Evolutionary conservation across 805 yeast genomes (phyloP), one percentile per base, ranked within the genome.

Genomic region (Starmera dryadoides): DNA sequence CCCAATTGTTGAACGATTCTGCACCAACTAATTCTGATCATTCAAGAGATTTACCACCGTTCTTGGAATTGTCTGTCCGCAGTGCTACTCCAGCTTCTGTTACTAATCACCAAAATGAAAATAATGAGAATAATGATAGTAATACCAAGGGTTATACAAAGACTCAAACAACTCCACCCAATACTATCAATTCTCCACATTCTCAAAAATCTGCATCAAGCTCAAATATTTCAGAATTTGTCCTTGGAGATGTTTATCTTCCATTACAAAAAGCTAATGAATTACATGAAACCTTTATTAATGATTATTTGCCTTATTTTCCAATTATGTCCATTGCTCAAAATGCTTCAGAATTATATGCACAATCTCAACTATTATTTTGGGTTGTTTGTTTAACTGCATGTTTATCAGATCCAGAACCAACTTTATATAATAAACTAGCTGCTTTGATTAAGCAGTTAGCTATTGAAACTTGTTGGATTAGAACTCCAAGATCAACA

Each of bases 301-400:
- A 61, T 6, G 73, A 79, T 41, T 81, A 80, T 52, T 63, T 85
- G 19, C 94, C 95, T 0, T 82, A 72, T 49, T 66, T 88, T 50
- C 96, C 96, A 2, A 84, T 89, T 11, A 65, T 89, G 55, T 71
- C 79, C 22, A n/a, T n/a, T 10, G 78, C 94, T 0, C 65, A 71
- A 33, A 71, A 76, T 34, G 89, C 94, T 3, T 71, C 79, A 0
- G 93, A 85, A 54, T 70, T 89, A 17, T 86, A 86, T 58, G 73
- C 82, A 15, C 93, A 86, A 52, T 85, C 95, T 0, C 91, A 85
- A 53, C 66, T 88, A 18, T 65, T 89, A 37, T 89, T 89, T 55
- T 89, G 97, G 97, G 75, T 95, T 0, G 91, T 88, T 3, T 83
- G 86, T 68, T 66, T 86, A 34, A 86, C 95, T 0, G 95, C 96